Base-by-base conservation (phyloP, 225 moss, liverwort and hornwort species). In the Takakia lepidozioides region DNA sequence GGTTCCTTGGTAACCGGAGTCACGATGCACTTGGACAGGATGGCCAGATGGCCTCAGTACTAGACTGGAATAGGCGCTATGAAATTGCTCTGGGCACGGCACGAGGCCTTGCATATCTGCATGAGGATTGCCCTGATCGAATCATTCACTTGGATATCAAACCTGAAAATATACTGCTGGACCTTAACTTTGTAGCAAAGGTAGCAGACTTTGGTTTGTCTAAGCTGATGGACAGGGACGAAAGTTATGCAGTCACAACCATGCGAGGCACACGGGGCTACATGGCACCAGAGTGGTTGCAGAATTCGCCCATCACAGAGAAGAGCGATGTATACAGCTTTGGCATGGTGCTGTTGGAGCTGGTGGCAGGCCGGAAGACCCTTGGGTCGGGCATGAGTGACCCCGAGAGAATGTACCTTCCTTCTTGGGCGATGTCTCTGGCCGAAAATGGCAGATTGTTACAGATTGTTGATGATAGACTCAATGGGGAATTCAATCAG, bases 251-350 rank as follows among this genome's bases (percentile, higher is more conserved):
- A 27, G 60, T 87, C 17, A 87, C 69, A 13, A 72, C 62, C 40
- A 73, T 69, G 50, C 55, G 81, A 0, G 87, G 84, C 4, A 84
- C 84, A 8, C 74, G 80, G 0, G 84, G 84, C 0, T 88, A 84
- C 60, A 55, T 88, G 54, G 87, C 84, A 2, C 87, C 81, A 0
- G 87, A 88, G 52, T 74, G 80, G 69, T 67, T 88, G 10, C 60
- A 63, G 1, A 66, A 77, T 51, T 77, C 63, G 3, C 64, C 74
- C 8, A 63, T 84, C 17, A 77, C 74, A 1, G 69, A 73, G 0
- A 87, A 84, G 51, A 73, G 64, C 17, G 87, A 87, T 51, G 69
- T 87, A 17, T 87, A 77, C 62, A 87, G 87, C 60, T 84, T 64
- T 2, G 84, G 87, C 7, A 69, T 81, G 60, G 84, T 81, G 10